Evolutionary conservation across 2,329 filamentous ascomycete genomes (phyloP).

Genomic region (Verticillium longisporum): DNA sequence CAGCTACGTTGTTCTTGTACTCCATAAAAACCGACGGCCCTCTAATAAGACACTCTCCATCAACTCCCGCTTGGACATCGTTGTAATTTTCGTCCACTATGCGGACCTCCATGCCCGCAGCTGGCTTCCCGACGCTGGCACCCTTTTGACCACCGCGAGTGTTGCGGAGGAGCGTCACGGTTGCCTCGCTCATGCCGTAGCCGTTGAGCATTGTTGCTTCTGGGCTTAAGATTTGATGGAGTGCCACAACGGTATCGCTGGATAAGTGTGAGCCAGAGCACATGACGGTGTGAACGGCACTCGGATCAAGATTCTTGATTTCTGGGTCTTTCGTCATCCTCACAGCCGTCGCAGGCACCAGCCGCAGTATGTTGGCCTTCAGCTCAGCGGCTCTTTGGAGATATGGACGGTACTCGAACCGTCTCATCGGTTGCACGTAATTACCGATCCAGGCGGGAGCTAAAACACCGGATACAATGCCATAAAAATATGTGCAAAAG

Average conservation of each 20-base stretch:
- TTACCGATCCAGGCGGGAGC: conserved; percentile 35
- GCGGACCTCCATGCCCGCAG: neutral
- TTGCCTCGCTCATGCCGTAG: conserved; percentile 18
- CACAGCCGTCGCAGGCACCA: conserved; percentile 23
- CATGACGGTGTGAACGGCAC: conserved; percentile 11
- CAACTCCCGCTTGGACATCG: neutral
- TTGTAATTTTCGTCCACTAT: conserved; percentile 4
- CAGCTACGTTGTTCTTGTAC: conserved; percentile 7
- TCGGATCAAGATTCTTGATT: conserved; percentile 9
- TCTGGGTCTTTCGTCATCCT: conserved; percentile 11
- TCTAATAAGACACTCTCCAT: conserved; percentile 6
- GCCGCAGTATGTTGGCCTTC: conserved; percentile 29
- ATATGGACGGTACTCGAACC: conserved; percentile 26
- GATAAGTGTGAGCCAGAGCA: conserved; percentile 15
- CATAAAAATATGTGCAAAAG: conserved; percentile 19
- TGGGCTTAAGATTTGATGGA: conserved; percentile 9
- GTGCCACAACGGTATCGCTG: conserved; percentile 9
- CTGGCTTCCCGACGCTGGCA: conserved; percentile 10
- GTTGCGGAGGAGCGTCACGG: conserved; percentile 13
- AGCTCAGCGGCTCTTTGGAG: conserved; percentile 24
- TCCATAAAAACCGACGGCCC: conserved; percentile 4
- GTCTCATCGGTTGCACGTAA: conserved; percentile 35
- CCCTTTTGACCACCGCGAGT: conserved; percentile 10
- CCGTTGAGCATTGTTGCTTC: conserved; percentile 14
- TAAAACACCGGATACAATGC: conserved; percentile 18